Evolutionary conservation across 352 stramenopile genomes (phyloP).

Genomic region (Phytopythium mirpurense): DNA sequence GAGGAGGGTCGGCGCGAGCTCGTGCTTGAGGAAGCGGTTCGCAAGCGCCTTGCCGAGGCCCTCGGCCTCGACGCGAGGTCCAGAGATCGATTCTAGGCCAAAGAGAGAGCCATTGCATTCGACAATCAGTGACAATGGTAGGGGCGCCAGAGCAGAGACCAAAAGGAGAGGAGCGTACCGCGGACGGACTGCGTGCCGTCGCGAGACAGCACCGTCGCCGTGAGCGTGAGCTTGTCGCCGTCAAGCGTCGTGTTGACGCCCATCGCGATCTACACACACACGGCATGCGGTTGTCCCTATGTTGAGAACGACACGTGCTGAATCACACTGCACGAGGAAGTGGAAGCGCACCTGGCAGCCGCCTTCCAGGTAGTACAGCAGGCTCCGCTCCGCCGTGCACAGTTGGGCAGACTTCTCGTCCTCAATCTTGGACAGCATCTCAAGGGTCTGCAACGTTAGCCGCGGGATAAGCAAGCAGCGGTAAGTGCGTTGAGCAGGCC

Average conservation of each 20-base stretch:
- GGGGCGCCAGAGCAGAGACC: not conserved
- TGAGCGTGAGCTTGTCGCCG: slow-evolving; percentile 57
- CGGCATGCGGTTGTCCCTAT: no score
- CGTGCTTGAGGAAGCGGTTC: slow-evolving; percentile 49
- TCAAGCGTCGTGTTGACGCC: slow-evolving; percentile 69
- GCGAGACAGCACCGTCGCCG: slow-evolving; percentile 61
- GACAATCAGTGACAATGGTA: not conserved
- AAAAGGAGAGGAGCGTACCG: slow-evolving; percentile 19
- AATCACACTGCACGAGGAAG: no score
- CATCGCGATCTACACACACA: slow-evolving; percentile 63
- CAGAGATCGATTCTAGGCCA: slow-evolving; percentile 28
- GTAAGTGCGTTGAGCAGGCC: no score
- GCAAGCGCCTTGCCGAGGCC: slow-evolving; percentile 63
- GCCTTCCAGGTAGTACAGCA: slow-evolving; percentile 78
- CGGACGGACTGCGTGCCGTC: slow-evolving; percentile 57
- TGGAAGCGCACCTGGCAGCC: slow-evolving; percentile 69
- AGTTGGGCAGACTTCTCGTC: slow-evolving; percentile 71
- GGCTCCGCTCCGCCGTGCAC: slow-evolving; percentile 77
- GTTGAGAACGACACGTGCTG: not conserved
- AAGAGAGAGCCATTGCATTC: slow-evolving; percentile 9
- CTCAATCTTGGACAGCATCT: slow-evolving; percentile 75
- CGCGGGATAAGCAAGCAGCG: no score
- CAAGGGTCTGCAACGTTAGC: slow-evolving; percentile 35
- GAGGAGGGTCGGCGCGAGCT: slow-evolving; percentile 41
- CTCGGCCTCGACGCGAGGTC: slow-evolving; percentile 49